A percentile compares a stretch with the other conserved stretches of the same genome.
Conservation (phyloP, 2,329 filamentous ascomycete species). For the Fusarium anthophilum region DNA sequence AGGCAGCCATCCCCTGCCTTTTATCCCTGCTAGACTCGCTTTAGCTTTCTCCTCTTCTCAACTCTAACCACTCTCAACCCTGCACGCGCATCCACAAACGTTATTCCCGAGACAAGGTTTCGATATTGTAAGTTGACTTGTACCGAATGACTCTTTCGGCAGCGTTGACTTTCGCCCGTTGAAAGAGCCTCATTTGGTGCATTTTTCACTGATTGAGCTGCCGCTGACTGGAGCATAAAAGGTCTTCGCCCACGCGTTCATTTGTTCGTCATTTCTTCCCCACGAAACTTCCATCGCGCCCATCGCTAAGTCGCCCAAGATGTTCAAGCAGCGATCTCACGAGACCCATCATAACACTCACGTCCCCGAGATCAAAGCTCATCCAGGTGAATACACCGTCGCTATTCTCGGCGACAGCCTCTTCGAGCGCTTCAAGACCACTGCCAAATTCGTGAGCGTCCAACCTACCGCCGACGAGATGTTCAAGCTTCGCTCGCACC, state of each 20-base stretch:
- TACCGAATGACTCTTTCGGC: neutral
- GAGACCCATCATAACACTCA: slow-evolving; percentile 7
- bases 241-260: fast-evolving
- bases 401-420: slow-evolving; percentile 9
- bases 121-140: neutral
- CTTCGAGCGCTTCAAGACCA: slow-evolving; percentile 12
- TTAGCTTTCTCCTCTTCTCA: neutral
- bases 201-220: fast-evolving
- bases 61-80: neutral
- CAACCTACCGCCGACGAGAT: neutral
- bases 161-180: neutral
- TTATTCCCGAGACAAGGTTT: neutral
- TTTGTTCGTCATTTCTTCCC: neutral
- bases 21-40: neutral
- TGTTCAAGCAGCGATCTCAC: slow-evolving; percentile 21
- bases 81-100: neutral
- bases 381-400: neutral
- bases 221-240: neutral
- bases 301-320: neutral
- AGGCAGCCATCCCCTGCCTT: neutral
- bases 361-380: neutral
- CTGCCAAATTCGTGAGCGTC: neutral
- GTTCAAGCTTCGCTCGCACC: slow-evolving; percentile 13
- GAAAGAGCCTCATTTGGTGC: neutral
- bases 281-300: neutral